Evolutionary conservation across 306 rosid species (phyloP).

Genomic region (Acacia melanoxylon): DNA sequence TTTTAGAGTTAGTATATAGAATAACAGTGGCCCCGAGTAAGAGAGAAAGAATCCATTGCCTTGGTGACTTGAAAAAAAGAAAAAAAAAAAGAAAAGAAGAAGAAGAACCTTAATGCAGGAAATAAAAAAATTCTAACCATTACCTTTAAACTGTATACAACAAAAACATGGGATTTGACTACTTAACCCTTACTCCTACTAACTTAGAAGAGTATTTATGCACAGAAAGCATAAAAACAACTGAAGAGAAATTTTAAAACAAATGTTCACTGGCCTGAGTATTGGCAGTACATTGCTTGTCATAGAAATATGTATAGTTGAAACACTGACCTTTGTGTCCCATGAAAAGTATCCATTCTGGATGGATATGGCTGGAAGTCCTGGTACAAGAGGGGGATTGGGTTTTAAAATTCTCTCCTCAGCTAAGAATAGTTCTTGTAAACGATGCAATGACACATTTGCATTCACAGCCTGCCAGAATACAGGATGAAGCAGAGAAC

Average conservation of each 20-base stretch:
- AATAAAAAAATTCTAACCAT: background rate
- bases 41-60: background rate
- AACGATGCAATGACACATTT: slow-evolving; percentile 73
- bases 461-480: slow-evolving; percentile 75
- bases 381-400: slow-evolving; percentile 67
- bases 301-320: background rate
- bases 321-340: slow-evolving; percentile 65
- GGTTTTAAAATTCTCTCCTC: slow-evolving; percentile 63
- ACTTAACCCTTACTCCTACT: background rate
- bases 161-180: background rate
- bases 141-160: background rate
- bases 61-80: background rate
- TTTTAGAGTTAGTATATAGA: background rate
- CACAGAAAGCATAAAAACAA: background rate
- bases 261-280: background rate
- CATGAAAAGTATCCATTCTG: slow-evolving; percentile 79
- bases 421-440: slow-evolving; percentile 71
- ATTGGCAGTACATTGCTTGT: background rate
- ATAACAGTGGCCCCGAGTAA: background rate
- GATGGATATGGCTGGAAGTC: slow-evolving; percentile 75
- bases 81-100: too few species aligned
- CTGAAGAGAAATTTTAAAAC: background rate
- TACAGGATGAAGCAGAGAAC: slow-evolving; percentile 3
- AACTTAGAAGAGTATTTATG: background rate
- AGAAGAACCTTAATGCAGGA: background rate